phyloP scores from a whole-genome alignment of 805 yeast species.

The Lachancea waltii region DNA sequence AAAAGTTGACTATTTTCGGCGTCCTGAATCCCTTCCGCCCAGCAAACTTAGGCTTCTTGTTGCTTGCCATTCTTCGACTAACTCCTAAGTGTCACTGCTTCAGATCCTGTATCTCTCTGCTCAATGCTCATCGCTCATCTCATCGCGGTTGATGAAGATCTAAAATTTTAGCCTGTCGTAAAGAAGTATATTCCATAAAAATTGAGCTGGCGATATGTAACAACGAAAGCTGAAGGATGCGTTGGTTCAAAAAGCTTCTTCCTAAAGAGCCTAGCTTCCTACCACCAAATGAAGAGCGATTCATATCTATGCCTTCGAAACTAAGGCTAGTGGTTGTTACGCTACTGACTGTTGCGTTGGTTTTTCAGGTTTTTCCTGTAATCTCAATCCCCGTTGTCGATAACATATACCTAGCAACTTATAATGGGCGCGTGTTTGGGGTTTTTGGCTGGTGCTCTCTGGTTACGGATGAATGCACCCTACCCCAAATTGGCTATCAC shows the following conservation, averaged over 20 bases:
- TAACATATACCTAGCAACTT: conserved; percentile 43
- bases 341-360: conserved; percentile 44
- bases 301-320: conserved; percentile 4
- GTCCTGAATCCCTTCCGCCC: too few relatives aligned
- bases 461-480: conserved; percentile 13
- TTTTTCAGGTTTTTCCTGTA: conserved; percentile 53
- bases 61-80: too few relatives aligned
- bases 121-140: conserved; percentile 2
- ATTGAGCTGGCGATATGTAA: too few relatives aligned
- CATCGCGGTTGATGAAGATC: conserved; percentile 1
- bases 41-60: too few relatives aligned
- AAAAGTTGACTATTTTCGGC: too few relatives aligned
- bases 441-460: conserved; percentile 60
- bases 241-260: too few relatives aligned
- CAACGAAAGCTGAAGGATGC: too few relatives aligned
- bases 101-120: too few relatives aligned
- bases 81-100: too few relatives aligned
- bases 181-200: too few relatives aligned
- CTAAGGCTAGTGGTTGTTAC: conserved; percentile 11
- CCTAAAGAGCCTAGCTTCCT: too few relatives aligned
- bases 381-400: conserved; percentile 55
- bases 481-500: conserved; percentile 18
- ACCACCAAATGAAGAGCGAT: neutral
- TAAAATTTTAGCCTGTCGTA: neutral
- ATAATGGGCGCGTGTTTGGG: conserved; percentile 50